These are phyloP conservation scores for Metrosideros polymorpha DNA, from an alignment of 441 rosid species.

Conservation along the genomic window DNA sequence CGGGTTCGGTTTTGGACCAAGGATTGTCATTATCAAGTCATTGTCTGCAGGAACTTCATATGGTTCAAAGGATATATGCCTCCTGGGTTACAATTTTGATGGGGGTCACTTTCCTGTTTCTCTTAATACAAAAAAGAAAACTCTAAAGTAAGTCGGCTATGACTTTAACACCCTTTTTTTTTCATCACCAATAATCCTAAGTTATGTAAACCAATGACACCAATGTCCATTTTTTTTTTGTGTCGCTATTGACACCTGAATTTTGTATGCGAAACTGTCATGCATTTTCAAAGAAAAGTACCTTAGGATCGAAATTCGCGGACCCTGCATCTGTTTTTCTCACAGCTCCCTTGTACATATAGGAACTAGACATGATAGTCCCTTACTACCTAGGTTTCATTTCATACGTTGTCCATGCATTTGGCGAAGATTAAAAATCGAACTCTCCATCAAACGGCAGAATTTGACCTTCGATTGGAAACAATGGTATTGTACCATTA, in stretches of 20 bases:
- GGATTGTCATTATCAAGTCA: background rate
- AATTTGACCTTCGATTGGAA: background rate
- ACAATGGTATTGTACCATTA: background rate
- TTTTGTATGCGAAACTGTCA: background rate
- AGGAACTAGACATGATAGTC: background rate
- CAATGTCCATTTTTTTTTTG: too few species aligned
- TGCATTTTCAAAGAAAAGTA: too few species aligned
- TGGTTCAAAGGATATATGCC: background rate
- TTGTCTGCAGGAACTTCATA: background rate
- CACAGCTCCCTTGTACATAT: background rate
- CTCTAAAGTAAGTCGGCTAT: background rate
- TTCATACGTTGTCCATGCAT: background rate
- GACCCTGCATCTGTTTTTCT: background rate
- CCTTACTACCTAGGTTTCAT: background rate
- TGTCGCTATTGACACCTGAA: background rate
- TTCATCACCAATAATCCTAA: too few species aligned
- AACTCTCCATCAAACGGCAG: background rate
- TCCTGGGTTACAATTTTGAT: background rate
- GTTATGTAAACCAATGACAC: background rate
- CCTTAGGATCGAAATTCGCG: background rate
- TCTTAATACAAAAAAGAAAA: background rate
- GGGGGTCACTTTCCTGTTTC: background rate
- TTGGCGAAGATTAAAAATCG: background rate
- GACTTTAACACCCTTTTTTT: too few species aligned
- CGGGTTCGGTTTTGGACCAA: background rate